These are phyloP conservation scores for Secale cereale DNA, from an alignment of 176 grass and related monocot species.

Conservation along the genomic window DNA sequence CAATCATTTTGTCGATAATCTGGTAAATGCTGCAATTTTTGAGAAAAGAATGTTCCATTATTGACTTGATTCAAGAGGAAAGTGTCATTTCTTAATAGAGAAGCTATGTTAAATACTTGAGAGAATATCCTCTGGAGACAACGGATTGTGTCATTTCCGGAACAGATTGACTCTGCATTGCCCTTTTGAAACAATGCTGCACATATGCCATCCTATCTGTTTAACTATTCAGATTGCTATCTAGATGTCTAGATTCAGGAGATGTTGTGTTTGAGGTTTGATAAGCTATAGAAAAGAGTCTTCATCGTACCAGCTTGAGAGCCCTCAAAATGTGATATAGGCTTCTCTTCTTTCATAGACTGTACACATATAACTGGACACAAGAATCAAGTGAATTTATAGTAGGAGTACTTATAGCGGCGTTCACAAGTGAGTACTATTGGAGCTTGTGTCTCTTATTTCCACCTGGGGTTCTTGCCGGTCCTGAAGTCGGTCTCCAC, in stretches of 20 bases:
- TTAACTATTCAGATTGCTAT: background rate
- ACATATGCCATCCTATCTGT: background rate
- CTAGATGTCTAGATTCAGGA: background rate
- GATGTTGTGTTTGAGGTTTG: background rate
- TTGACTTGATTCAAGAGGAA: background rate
- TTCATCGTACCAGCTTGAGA: background rate
- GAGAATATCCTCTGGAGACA: background rate
- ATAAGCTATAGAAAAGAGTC: background rate
- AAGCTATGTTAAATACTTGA: background rate
- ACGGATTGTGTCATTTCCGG: background rate
- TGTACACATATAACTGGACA: constrained; percentile 8
- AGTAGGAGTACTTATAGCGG: constrained; percentile 1
- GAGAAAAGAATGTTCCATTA: background rate
- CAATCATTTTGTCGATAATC: no score
- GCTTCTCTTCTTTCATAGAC: constrained; percentile 3
- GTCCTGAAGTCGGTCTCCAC: constrained; percentile 90
- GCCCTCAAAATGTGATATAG: background rate
- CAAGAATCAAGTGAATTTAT: constrained; percentile 1
- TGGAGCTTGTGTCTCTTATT: constrained; percentile 20
- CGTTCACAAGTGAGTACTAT: background rate
- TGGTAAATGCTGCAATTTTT: no score
- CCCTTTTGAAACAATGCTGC: background rate
- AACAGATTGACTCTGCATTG: no score
- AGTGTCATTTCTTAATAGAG: background rate
- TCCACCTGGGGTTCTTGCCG: constrained; percentile 72